Conservation (phyloP, 139 green algal species). For the Micractinium sp. region DNA sequence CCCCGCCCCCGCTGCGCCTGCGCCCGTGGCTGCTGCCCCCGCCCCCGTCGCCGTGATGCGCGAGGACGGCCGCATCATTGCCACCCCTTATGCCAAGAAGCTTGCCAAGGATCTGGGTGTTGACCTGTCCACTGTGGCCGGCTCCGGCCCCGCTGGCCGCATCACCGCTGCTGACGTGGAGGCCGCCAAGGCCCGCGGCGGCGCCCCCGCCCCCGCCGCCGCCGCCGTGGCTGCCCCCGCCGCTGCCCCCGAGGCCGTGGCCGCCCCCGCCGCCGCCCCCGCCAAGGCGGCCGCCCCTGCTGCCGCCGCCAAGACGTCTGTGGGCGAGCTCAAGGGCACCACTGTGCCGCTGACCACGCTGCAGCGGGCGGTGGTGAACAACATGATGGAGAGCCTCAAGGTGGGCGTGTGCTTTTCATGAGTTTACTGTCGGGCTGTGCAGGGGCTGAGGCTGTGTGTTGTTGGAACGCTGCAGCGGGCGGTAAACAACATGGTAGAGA, state of each 20-base stretch:
- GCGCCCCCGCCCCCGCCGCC: conserved; percentile 52
- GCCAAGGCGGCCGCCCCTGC: conserved; percentile 47
- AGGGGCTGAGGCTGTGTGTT: too few relatives aligned
- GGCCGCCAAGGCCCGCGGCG: conserved; percentile 40
- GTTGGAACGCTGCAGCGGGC: too few relatives aligned
- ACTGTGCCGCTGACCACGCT: conserved; percentile 91
- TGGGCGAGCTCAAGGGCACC: conserved; percentile 85
- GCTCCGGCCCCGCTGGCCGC: conserved; percentile 89
- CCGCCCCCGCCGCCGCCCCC: conserved; percentile 49
- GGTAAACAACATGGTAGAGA: conserved; percentile 45
- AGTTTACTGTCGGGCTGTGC: too few relatives aligned
- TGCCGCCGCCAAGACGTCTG: conserved; percentile 63
- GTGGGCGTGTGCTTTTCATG: conserved; percentile 56
- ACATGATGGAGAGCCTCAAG: conserved; percentile 94
- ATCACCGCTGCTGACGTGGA: conserved; percentile 96
- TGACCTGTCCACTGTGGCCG: conserved; percentile 82
- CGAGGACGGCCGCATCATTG: conserved; percentile 89
- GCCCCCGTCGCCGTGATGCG: conserved; percentile 47
- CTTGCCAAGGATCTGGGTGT: conserved; percentile 94
- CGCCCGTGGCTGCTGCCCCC: conserved; percentile 48
- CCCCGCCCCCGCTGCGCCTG: conserved; percentile 50
- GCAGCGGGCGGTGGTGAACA: conserved; percentile 90
- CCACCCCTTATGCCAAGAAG: conserved; percentile 99
- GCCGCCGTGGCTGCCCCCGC: conserved; percentile 48
- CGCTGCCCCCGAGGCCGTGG: conserved; percentile 21